A percentile compares a stretch with the other conserved stretches of the same genome.
Evolutionary conservation across 176 grass and related monocot genomes (phyloP).

Genomic region (Bothriochloa decipiens): DNA sequence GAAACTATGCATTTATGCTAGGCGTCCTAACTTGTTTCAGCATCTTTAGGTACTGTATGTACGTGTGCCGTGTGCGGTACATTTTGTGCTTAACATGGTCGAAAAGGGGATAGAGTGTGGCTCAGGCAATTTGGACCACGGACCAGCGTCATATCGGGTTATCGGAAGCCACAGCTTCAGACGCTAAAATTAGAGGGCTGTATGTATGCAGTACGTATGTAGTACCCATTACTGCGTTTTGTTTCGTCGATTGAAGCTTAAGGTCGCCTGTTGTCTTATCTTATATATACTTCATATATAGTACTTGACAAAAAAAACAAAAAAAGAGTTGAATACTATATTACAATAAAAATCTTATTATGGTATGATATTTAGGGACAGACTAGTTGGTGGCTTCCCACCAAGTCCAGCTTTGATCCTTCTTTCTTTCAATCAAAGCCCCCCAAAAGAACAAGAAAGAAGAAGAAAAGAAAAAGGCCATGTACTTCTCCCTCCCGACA

Average conservation of each 20-base stretch:
- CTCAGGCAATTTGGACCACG: too few relatives aligned
- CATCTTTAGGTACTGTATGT: too few relatives aligned
- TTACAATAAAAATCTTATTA: constrained; percentile 25
- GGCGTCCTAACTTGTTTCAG: too few relatives aligned
- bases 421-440: not conserved
- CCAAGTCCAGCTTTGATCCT: constrained; percentile 45
- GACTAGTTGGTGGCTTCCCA: constrained; percentile 56
- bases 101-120: too few relatives aligned
- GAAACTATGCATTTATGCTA: too few relatives aligned
- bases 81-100: too few relatives aligned
- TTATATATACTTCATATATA: not conserved
- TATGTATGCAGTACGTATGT: not conserved
- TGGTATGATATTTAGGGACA: not conserved
- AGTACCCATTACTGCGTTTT: not conserved
- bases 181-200: not conserved
- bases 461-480: constrained; percentile 15
- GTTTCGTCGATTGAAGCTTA: not conserved
- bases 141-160: not conserved
- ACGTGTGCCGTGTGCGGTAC: too few relatives aligned
- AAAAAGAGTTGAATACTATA: not conserved
- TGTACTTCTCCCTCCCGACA: constrained; percentile 34
- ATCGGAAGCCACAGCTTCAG: not conserved
- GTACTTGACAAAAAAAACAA: not conserved
- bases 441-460: constrained; percentile 24
- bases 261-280: not conserved